Evolutionary conservation across 116 monocot species (phyloP).

Genomic region (Trichopus zeylanicus): DNA sequence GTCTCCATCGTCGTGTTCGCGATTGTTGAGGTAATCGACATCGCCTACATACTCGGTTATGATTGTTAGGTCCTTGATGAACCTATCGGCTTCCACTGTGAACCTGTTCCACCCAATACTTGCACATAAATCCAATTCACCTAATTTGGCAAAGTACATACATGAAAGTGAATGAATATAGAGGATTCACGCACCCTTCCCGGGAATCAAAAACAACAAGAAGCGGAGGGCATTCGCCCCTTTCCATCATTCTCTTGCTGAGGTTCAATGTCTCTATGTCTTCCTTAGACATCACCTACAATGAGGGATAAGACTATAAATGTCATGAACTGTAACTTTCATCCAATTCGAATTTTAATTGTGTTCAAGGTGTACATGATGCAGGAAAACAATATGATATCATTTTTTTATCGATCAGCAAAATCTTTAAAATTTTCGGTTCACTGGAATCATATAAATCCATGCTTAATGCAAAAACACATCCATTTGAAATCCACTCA

Average conservation of each 20-base stretch:
- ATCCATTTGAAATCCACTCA: no score
- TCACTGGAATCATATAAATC: no score
- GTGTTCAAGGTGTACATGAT: no score
- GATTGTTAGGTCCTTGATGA: constrained; percentile 71
- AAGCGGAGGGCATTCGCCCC: constrained; percentile 82
- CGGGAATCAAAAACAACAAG: constrained; percentile 69
- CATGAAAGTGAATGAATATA: neutral
- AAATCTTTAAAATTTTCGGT: no score
- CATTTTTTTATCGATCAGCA: neutral
- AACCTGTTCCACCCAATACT: constrained; percentile 27
- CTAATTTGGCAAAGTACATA: neutral
- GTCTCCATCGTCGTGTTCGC: constrained; percentile 85
- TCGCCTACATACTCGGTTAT: constrained; percentile 77
- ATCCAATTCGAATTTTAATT: no score
- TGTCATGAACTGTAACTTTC: no score
- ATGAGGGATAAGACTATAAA: no score
- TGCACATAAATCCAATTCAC: neutral
- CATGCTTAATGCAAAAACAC: no score
- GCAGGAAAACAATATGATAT: no score
- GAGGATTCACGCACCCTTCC: constrained; percentile 60
- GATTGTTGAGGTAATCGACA: constrained; percentile 68
- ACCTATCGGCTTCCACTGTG: constrained; percentile 77
- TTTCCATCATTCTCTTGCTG: constrained; percentile 88
- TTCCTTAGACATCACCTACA: constrained; percentile 66
- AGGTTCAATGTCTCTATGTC: constrained; percentile 56